Evolutionary conservation across 2,329 filamentous ascomycete species (phyloP).

Genomic region (Fusarium tjaetaba): DNA sequence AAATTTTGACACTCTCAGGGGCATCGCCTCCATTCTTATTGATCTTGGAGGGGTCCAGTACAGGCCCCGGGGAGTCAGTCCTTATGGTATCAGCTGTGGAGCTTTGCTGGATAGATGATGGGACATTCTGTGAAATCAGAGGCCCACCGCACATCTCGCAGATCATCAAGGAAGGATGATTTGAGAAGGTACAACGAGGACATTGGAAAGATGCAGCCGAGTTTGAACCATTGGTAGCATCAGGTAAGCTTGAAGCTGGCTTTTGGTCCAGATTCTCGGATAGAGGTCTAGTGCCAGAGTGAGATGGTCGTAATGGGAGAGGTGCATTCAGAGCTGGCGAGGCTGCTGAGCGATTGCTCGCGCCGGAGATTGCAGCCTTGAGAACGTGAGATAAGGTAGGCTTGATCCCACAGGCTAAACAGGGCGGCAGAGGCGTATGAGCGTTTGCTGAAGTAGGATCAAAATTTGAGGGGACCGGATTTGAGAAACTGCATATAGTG

Average conservation of each 20-base stretch:
- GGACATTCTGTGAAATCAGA: constrained; percentile 65
- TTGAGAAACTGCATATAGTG: constrained; percentile 94
- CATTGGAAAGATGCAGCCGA: constrained; percentile 68
- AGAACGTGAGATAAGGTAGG: constrained; percentile 83
- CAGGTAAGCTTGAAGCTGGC: background rate
- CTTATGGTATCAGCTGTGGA: constrained; percentile 56
- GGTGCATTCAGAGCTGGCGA: constrained; percentile 34
- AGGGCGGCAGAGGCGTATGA: constrained; percentile 84
- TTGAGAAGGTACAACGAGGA: constrained; percentile 91
- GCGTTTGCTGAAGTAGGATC: constrained; percentile 83
- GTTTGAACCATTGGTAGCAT: constrained; percentile 4
- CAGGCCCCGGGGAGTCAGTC: constrained; percentile 82
- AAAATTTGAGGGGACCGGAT: constrained; percentile 92
- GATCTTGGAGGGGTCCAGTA: constrained; percentile 55
- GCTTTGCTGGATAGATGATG: constrained; percentile 46
- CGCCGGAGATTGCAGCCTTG: constrained; percentile 85
- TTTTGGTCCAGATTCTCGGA: constrained; percentile 13
- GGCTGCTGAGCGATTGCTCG: constrained; percentile 61
- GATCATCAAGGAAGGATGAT: constrained; percentile 84
- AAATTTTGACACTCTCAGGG: constrained; percentile 85
- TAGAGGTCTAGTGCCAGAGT: constrained; percentile 15
- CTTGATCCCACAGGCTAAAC: constrained; percentile 92
- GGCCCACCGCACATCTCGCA: constrained; percentile 94
- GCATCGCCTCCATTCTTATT: constrained; percentile 60
- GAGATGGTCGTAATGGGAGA: constrained; percentile 46